Evolutionary conservation across 495 filamentous ascomycete species (phyloP), one percentile per base, ranked within the genome.

Genomic region (Acidiella bohemica): DNA sequence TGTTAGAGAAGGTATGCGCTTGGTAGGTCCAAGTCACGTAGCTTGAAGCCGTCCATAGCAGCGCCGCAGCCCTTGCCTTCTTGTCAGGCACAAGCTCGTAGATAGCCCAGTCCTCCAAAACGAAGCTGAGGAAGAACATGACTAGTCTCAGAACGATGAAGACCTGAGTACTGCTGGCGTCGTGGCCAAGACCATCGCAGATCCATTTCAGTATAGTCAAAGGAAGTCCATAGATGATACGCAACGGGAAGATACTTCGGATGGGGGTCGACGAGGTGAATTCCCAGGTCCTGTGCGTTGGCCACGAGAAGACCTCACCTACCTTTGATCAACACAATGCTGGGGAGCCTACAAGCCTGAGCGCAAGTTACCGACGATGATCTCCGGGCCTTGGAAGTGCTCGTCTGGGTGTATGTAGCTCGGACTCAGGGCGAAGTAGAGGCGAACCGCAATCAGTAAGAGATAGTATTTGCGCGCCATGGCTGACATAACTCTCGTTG

Each of bases 1-100:
- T 85, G 60, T 97, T 97, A 56, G 90, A 96, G 62, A 97, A 96
- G 24, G 92, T 96, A 66, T 97, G 90, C 29, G 83, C 93, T 64
- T 97, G 90, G 65, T 82, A 93, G 29, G 92, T 94, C 92, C 90
- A 96, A 33, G 90, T 96, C 49, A 95, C 88, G 62, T 96, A 97
- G 17, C 82, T 92, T 12, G 90, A 96, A 30, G 87, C 87, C 36
- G 93, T 76, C 34, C 96, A 63, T 22, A 86, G 66, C 27, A 90
- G 65, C 14, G 83, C 82, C 26, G 73, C 64, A 47, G 69, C 73
- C 41, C 84, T 73, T 51, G 85, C 75, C 38, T 76, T 72, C 45
- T 75, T 73, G 19, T 77, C 78, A 44, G 74, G 76, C 21, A 93
- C 72, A 33, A 95, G 68, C 53, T 97, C 92, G 65, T 93, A 76